phyloP scores from a whole-genome alignment of 2,329 filamentous ascomycete species.

The Lasiodiplodia theobromae region DNA sequence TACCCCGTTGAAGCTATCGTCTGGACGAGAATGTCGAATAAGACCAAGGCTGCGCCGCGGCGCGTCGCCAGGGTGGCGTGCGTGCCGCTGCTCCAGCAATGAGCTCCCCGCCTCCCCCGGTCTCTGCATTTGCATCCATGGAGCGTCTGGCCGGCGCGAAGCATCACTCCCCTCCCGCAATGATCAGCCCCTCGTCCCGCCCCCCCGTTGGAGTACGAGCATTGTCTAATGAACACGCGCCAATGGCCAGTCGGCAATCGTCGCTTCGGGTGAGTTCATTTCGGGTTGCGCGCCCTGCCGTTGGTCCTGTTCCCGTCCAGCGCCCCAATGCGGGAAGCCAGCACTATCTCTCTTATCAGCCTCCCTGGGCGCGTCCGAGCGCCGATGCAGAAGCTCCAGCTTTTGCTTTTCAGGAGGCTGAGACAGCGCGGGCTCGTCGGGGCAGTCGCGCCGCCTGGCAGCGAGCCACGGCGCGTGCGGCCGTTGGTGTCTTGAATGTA shows the following conservation, averaged over 20 bases:
- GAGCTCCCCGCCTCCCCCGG: constrained; percentile 7
- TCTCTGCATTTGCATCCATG: background rate
- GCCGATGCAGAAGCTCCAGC: constrained; percentile 10
- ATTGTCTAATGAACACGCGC: constrained; percentile 22
- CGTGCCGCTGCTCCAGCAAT: background rate
- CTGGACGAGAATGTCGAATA: no score
- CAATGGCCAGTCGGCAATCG: constrained; percentile 20
- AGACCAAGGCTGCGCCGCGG: background rate
- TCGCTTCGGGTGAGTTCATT: constrained; percentile 24
- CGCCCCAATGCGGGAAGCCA: constrained; percentile 10
- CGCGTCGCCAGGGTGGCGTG: background rate
- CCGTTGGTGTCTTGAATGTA: constrained; percentile 2
- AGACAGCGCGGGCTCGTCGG: background rate
- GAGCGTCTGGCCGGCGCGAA: background rate
- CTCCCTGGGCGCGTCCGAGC: constrained; percentile 13
- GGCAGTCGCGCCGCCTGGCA: background rate
- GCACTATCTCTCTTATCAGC: constrained; percentile 16
- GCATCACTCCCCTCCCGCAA: constrained; percentile 1
- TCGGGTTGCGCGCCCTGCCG: constrained; percentile 22
- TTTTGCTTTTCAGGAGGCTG: constrained; percentile 26
- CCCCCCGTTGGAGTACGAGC: constrained; percentile 21
- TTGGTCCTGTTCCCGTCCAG: constrained; percentile 13
- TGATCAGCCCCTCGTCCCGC: constrained; percentile 20
- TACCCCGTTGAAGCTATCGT: no score
- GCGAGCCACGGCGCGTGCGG: constrained; percentile 1